Base-by-base conservation (phyloP, 2,329 filamentous ascomycete species). In the Chalaropsis ovoidea region DNA sequence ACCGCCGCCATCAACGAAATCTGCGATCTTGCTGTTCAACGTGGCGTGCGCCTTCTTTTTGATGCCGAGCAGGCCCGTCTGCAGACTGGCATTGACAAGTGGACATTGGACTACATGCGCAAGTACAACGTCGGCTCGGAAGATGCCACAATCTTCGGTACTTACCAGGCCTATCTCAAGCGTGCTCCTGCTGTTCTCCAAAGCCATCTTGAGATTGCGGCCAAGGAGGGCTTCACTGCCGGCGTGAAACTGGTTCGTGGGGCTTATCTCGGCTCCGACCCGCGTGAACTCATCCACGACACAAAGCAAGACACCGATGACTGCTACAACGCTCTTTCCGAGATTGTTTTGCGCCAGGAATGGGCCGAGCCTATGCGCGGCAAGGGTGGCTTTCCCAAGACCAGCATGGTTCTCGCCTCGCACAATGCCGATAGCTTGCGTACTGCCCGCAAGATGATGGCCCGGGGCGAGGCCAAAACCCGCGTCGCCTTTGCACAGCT, bases 21-120 rank as follows among this genome's bases (percentile, higher is more conserved):
- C 69, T 95, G 90, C 75, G 78, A 85, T 60, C 81, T 88, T 17
- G 90, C 90, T 0, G 80, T 83, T 1, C 77, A 82, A 45, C 84
- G 86, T 63, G 84, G 86, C 27, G 84, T 95, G 2, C 81, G 84
- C 2, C 80, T 96, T 0, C 82, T 95, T 1, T 90, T 95, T 68
- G 90, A 95, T 69, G 92, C 90, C 1, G 92, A 96, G 75, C 90
- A 95, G 74, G 85, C 86, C 66, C 81, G 83, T 65, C 81, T 94
- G 39, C 89, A 95, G 75, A 77, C 81, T 5, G 90, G 90, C 7
- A 93, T 95, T 68, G 87, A 94, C 73, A 81, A 84, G 70, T 93
- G 90, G 87, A 89, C 86, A 4, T 75, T 94, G 62, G 76, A 81
- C n/a, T 87, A 90, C 70, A 89, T 91, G 78, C 82, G 83, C 70